phyloP scores from a whole-genome alignment of 2,329 filamentous ascomycete species.

The Penicillium sp. region DNA sequence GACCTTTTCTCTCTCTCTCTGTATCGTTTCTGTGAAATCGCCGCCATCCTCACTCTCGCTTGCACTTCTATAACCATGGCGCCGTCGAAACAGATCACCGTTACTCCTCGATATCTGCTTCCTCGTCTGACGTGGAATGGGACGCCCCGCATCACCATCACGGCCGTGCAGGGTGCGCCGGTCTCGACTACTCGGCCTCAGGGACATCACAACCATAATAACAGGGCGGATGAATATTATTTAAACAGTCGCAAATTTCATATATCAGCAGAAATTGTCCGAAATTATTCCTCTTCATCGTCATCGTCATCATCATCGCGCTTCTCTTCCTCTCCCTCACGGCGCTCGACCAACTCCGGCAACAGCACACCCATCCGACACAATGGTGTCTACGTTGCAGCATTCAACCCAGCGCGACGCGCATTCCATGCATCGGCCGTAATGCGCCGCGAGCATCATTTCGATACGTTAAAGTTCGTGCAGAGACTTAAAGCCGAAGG shows the following conservation, averaged over 20 bases:
- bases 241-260: constrained; percentile 21
- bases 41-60: neutral
- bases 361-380: constrained; percentile 35
- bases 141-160: constrained; percentile 29
- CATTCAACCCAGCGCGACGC: constrained; percentile 38
- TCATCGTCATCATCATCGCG: constrained; percentile 11
- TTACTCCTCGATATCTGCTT: constrained; percentile 41
- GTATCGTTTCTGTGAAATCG: neutral
- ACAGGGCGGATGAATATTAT: constrained; percentile 19
- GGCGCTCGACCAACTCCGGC: constrained; percentile 16
- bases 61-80: constrained; percentile 29
- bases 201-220: constrained; percentile 17
- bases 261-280: constrained; percentile 12
- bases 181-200: constrained; percentile 19
- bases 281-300: constrained; percentile 11
- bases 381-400: constrained; percentile 47
- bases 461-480: constrained; percentile 97
- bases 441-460: constrained; percentile 77
- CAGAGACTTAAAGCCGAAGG: constrained; percentile 84
- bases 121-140: constrained; percentile 42
- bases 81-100: constrained; percentile 37
- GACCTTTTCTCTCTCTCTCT: too few species aligned
- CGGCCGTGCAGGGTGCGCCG: constrained; percentile 25
- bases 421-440: constrained; percentile 63
- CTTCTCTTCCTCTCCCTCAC: constrained; percentile 17